Evolutionary conservation across 2,329 filamentous ascomycete species (phyloP), one percentile per base, ranked within the genome.

Genomic region (Stenocarpella maydis): DNA sequence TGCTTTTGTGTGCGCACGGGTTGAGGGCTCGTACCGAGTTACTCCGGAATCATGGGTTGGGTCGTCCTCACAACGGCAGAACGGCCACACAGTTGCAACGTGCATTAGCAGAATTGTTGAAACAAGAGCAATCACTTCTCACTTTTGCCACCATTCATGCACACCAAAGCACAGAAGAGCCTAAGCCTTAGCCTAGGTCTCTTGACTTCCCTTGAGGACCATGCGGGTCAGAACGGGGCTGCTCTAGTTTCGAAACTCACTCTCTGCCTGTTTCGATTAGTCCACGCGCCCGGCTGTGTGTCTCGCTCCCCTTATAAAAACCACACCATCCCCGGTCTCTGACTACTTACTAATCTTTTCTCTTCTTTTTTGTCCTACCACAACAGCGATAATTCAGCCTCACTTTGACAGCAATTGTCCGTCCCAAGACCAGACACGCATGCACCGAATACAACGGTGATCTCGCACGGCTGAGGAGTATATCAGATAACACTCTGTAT

Each of bases 401-500:
- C 24, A 17, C 37, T 9, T 19, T 39, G 15, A 49, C 47, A 55
- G 45, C 39, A 31, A 39, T n/a, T 41, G 4, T 43, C 17, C 58
- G 50, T 69, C 43, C 72, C 58, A 17, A 60, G 41, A n/a, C 53
- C 28, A 19, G 39, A 72, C 65, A 71, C 76, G 73, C 77, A 84
- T 84, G 82, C 73, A 75, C 74, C 75, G 78, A 71, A 72, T 73
- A 58, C 72, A 71, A 75, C 69, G 73, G 73, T 76, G 73, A 71
- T 78, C 72, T 82, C 83, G 83, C 82, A 88, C 84, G 86, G 86
- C 86, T 88, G 86, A 88, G 86, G 86, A 86, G 86, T 88, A 87
- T 87, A 77, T 81, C 85, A 85, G 86, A 82, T 77, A 75, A 74
- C 73, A 76, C 80, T 85, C 85, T 87, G 85, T 85, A 86, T 87